Base-by-base conservation (phyloP, 257 asterid genomes). In the Hygrophila difformis region DNA sequence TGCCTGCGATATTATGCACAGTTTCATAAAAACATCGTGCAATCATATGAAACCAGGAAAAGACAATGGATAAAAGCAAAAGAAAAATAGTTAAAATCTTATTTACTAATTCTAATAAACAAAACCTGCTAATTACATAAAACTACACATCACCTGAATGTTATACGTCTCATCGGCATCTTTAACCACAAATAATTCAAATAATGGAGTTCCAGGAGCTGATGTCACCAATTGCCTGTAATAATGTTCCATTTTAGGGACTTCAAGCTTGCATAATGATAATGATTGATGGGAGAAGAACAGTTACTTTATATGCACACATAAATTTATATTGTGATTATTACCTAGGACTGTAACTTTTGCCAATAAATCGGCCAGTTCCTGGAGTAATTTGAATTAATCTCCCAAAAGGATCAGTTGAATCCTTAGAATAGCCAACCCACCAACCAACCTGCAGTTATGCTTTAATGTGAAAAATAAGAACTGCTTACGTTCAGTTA, bases 381-480 rank as follows among this genome's bases (percentile, higher is more conserved):
- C 82, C 94, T 53, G 98, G 88, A 53, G 94, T 77, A 35, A 89
- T 72, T 63, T 66, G 86, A 44, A 89, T 54, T 56, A 89, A 53
- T 75, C 78, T 85, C 57, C 98, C 98, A 65, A 85, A 89, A 52
- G 94, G 98, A 74, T 89, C 96, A 45, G 63, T 81, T 23, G 81
- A 74, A 56, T 85, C 87, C 67, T 79, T 82, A 17, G 96, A 75
- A 63, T 72, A 85, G 61, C 98, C 98, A 60, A 80, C 94, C 98
- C 98, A 89, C 98, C 98, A 89, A 52, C 98, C 98, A 65, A 85
- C 86, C 98, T 89, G 72, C 59, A 62, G 40, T 23, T 10, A 47
- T 38, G 18, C 20, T 14, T 20, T 47, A 69, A 48, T 51, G 56
- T 37, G 23, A 39, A 22, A 46, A 20, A 39, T 18, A 41, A 18